phyloP scores from a whole-genome alignment of 2,329 filamentous ascomycete species.

The Claviceps sp. region DNA sequence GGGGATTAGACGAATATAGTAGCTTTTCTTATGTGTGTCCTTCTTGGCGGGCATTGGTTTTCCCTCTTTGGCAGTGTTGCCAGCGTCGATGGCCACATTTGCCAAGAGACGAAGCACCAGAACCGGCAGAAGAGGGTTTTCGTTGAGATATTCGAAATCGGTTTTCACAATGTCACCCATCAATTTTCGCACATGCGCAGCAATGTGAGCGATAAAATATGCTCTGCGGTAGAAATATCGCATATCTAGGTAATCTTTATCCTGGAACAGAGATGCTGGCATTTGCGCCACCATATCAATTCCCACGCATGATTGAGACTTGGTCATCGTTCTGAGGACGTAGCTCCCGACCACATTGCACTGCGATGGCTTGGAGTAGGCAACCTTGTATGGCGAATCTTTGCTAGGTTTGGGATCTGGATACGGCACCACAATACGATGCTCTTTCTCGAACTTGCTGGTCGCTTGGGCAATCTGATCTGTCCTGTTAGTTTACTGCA shows the following conservation, averaged over 20 bases:
- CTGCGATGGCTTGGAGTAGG: conserved; percentile 60
- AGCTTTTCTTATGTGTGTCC: conserved; percentile 20
- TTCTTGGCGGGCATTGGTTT: conserved; percentile 12
- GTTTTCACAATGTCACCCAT: conserved; percentile 41
- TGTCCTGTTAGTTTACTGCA: not conserved
- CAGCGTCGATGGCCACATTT: conserved; percentile 8
- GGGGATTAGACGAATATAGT: conserved; percentile 63
- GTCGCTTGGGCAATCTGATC: conserved; percentile 53
- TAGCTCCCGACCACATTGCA: conserved; percentile 88
- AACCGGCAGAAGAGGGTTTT: conserved; percentile 65
- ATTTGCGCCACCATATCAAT: conserved; percentile 84
- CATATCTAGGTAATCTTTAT: conserved; percentile 88
- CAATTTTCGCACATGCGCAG: conserved; percentile 51
- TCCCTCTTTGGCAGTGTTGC: conserved; percentile 5
- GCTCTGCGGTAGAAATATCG: conserved; percentile 91
- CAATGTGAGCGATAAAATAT: conserved; percentile 77
- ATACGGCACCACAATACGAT: conserved; percentile 66
- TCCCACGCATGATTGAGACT: conserved; percentile 41
- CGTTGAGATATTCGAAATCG: conserved; percentile 53
- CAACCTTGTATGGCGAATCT: conserved; percentile 69
- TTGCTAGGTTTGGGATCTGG: conserved; percentile 65
- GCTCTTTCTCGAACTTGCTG: conserved; percentile 51
- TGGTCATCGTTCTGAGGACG: conserved; percentile 59
- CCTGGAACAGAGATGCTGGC: conserved; percentile 67
- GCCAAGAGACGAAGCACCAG: conserved; percentile 29